Evolutionary conservation across 805 yeast species (phyloP).

Genomic region (Suhomyces pyralidae): DNA sequence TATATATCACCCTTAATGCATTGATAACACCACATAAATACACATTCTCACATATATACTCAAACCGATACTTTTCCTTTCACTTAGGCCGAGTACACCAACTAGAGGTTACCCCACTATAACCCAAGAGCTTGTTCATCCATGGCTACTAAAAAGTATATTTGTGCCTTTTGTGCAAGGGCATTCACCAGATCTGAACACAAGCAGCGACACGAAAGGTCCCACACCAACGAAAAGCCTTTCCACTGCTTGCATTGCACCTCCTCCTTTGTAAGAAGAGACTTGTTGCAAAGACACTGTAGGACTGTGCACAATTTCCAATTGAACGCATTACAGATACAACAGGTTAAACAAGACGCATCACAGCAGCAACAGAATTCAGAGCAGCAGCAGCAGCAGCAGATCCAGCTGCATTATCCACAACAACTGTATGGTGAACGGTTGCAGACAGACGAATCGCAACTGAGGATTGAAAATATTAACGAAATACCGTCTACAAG

Average conservation of each 20-base stretch:
- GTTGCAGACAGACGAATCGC: not conserved
- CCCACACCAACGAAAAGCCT: constrained; percentile 93
- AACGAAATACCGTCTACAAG: not conserved
- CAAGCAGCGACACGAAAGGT: constrained; percentile 86
- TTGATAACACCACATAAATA: not conserved
- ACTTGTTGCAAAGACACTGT: constrained; percentile 70
- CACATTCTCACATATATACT: not conserved
- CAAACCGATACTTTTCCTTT: not conserved
- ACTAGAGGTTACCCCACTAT: not conserved
- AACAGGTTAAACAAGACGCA: not conserved
- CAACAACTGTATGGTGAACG: not conserved
- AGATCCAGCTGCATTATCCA: not conserved
- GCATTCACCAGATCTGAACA: constrained; percentile 96
- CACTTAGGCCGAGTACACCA: not conserved
- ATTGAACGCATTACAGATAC: constrained; percentile 6
- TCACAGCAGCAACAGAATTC: not conserved
- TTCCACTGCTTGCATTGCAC: constrained; percentile 70
- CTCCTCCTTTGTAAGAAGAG: constrained; percentile 73
- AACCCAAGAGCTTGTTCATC: not conserved
- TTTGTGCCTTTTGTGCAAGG: constrained; percentile 76
- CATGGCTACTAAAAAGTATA: constrained; percentile 54
- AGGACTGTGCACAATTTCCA: constrained; percentile 65
- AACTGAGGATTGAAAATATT: not conserved
- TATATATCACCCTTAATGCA: not conserved
- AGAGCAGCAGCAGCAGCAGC: not conserved